Evolutionary conservation across 257 asterid genomes (phyloP).

Genomic region (Solanum lignicaule): DNA sequence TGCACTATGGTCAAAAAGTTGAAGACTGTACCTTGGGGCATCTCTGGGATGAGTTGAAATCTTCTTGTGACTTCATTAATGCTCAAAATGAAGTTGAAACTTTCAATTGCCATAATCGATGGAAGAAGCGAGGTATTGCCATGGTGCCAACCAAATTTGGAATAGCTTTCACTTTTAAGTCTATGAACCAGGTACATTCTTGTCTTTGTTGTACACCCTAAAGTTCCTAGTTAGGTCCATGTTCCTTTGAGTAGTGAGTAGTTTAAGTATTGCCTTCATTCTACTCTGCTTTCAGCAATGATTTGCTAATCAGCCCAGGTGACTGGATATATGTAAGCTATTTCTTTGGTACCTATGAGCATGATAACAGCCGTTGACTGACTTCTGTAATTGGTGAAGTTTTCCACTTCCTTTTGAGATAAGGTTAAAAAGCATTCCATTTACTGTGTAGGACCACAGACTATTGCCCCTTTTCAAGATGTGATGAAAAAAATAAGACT

Average conservation of each 20-base stretch:
- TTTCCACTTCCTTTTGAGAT: neutral
- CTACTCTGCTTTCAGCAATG: neutral
- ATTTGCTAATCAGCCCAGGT: neutral
- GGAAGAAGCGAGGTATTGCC: conserved; percentile 90
- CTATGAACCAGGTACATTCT: conserved; percentile 80
- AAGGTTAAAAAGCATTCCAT: neutral
- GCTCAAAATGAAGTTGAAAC: conserved; percentile 55
- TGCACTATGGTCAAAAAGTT: conserved; percentile 72
- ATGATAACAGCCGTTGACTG: neutral
- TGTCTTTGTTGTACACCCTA: neutral
- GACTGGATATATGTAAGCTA: neutral
- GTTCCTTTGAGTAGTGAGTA: neutral
- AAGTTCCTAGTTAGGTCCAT: neutral
- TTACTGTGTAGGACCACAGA: neutral
- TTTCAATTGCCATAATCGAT: conserved; percentile 63
- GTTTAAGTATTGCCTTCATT: neutral
- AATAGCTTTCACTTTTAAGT: conserved; percentile 78
- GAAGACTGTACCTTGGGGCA: conserved; percentile 63
- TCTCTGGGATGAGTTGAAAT: conserved; percentile 74
- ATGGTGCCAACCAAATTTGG: conserved; percentile 89
- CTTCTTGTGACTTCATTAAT: conserved; percentile 35
- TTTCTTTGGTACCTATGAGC: neutral
- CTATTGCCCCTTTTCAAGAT: neutral
- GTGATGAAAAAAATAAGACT: neutral
- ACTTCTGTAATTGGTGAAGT: neutral